Conservation (phyloP, 768 basidiomycete species). For the Cystobasidiopsis lactophilus region DNA sequence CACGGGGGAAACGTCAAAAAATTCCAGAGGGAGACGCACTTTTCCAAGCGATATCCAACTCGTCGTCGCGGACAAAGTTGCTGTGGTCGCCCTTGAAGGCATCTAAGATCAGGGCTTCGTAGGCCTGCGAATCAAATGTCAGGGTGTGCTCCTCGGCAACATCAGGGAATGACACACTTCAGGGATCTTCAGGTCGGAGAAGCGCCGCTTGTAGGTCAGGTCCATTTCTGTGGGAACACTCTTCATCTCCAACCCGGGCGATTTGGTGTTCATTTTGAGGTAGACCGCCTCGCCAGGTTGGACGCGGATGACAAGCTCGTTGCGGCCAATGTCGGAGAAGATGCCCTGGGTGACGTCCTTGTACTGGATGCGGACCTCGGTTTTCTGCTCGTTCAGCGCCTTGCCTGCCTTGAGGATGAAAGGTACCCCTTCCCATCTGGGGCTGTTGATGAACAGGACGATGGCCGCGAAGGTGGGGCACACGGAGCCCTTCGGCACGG, state of each 20-base stretch:
- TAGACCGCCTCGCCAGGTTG: slow-evolving; percentile 93
- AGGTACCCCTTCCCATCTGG: slow-evolving; percentile 94
- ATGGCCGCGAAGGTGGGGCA: slow-evolving; percentile 90
- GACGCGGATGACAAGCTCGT: slow-evolving; percentile 92
- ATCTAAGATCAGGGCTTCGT: slow-evolving; percentile 72
- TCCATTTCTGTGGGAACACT: slow-evolving; percentile 95
- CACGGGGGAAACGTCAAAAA: background rate
- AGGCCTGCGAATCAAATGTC: background rate
- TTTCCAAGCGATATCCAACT: slow-evolving; percentile 96
- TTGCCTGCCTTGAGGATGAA: slow-evolving; percentile 98
- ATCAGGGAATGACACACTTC: slow-evolving; percentile 38
- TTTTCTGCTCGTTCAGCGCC: slow-evolving; percentile 90
- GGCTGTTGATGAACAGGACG: slow-evolving; percentile 78
- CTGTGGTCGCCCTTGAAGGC: slow-evolving; percentile 95
- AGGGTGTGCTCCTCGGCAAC: background rate
- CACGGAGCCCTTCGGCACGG: slow-evolving; percentile 70
- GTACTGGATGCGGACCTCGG: slow-evolving; percentile 92
- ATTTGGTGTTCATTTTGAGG: slow-evolving; percentile 88
- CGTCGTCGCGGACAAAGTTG: slow-evolving; percentile 95
- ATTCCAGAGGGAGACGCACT: slow-evolving; percentile 50
- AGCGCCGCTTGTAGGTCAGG: slow-evolving; percentile 87
- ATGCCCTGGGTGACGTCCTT: slow-evolving; percentile 93
- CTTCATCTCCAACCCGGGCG: slow-evolving; percentile 69
- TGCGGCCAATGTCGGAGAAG: slow-evolving; percentile 85
- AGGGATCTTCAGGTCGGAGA: slow-evolving; percentile 72